These are phyloP conservation scores for Conticribra weissflogii DNA, from an alignment of 108 stramenopile species.

Conservation along the genomic window DNA sequence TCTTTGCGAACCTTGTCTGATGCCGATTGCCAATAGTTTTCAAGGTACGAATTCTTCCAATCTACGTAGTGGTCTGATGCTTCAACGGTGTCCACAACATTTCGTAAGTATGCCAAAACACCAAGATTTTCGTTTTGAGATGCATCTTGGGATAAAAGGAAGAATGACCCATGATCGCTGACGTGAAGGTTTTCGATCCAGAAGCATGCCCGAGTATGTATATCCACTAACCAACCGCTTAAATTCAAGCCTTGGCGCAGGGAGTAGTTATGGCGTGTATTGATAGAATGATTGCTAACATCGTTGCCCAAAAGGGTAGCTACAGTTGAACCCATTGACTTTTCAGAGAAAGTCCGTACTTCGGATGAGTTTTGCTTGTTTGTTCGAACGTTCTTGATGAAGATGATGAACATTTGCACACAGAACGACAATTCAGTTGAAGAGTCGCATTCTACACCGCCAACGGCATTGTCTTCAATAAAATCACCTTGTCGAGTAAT, in stretches of 20 bases:
- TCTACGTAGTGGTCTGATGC: conserved; percentile 24
- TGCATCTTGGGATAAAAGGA: conserved; percentile 20
- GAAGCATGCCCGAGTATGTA: conserved; percentile 50
- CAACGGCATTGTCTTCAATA: neutral
- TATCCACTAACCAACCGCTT: conserved; percentile 50
- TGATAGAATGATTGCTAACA: neutral
- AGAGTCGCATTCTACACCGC: too few relatives aligned
- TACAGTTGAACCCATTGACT: conserved; percentile 29
- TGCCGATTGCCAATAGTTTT: conserved; percentile 19
- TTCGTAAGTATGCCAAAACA: conserved; percentile 26
- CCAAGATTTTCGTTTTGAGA: conserved; percentile 3
- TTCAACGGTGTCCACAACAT: conserved; percentile 17
- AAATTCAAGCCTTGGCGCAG: conserved; percentile 32
- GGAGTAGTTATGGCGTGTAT: neutral
- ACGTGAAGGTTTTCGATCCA: conserved; percentile 36
- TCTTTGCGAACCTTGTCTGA: neutral
- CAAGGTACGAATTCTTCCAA: conserved; percentile 27
- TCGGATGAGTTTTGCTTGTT: conserved; percentile 44
- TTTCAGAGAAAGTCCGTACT: conserved; percentile 35
- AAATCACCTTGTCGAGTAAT: neutral
- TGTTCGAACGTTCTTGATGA: conserved; percentile 37
- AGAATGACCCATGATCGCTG: conserved; percentile 19
- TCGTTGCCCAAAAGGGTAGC: conserved; percentile 17
- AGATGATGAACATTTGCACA: conserved; percentile 44
- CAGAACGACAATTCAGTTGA: conserved; percentile 30